Base-by-base conservation (phyloP, 2,329 filamentous ascomycete genomes). In the Nemania sp. region DNA sequence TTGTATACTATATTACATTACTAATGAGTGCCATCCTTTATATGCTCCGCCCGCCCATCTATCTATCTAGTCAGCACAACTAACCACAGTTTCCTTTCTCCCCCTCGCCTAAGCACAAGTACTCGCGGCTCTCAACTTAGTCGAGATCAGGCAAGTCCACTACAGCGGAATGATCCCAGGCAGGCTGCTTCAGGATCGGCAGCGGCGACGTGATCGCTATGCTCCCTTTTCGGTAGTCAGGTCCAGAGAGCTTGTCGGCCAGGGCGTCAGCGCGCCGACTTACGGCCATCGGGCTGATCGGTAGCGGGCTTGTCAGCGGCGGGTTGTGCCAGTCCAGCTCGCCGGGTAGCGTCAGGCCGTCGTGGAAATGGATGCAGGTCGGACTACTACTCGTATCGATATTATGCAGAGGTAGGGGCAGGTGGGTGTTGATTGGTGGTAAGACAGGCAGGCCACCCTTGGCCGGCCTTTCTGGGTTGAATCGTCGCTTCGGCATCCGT, bases 281-380 rank as follows among this genome's bases (percentile, higher is more conserved):
- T 13, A 70, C 54, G 24, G 63, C 63, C 5, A 51, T 29, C 38
- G 66, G 66, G 24, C 62, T 68, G 15, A 35, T 15, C 4, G 41
- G 26, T 15, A 51, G 7, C 18, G 53, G 53, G 18, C 45, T 58
- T 13, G 53, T 41, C 27, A 64, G 24, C 3, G 64, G 60, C 35
- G 60, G 60, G 45, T 61, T 56, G 41, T 67, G 57, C 68, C 68
- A 70, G 61, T 70, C 68, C 3, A 70, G 57, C 29, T 70, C 68
- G 38, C 68, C 68, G 2, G 68, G 68, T 3, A 70, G 62, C 20
- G 62, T 70, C 65, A 70, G 43, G 15, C 18, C 62, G 3, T 64
- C 60, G 57, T 65, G 57, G 57, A 68, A 60, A 13, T 38, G 38
- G 26, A 65, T 68, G 51, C 41, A 68, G 1, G 61, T 68, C 29